phyloP scores from a whole-genome alignment of 768 basidiomycete species.

The Leucocoprinus sp. region DNA sequence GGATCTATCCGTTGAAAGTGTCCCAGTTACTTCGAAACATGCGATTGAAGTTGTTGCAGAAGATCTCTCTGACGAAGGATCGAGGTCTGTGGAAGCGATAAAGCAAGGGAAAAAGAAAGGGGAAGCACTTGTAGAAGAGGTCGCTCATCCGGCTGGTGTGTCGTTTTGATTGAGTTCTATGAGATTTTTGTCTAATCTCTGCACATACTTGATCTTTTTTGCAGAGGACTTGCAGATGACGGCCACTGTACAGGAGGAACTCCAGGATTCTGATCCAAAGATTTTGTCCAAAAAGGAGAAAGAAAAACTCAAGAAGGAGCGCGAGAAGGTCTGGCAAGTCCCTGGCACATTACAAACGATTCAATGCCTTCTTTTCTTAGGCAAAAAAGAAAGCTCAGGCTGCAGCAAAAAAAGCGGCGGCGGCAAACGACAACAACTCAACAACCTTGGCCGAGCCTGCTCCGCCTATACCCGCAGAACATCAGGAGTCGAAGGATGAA shows the following conservation, averaged over 20 bases:
- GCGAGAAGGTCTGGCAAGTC: conserved; percentile 66
- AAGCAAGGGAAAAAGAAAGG: conserved; percentile 51
- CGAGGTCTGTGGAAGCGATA: conserved; percentile 55
- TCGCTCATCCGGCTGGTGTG: conserved; percentile 5
- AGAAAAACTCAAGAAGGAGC: conserved; percentile 94
- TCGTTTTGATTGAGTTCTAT: neutral
- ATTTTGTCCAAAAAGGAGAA: conserved; percentile 93
- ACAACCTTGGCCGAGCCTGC: conserved; percentile 17
- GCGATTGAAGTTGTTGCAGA: conserved; percentile 56
- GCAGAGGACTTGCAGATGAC: conserved; percentile 14
- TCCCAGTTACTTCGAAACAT: conserved; percentile 24
- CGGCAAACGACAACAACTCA: conserved; percentile 19
- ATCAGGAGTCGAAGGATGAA: conserved; percentile 25
- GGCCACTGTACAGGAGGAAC: conserved; percentile 33
- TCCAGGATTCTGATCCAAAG: conserved; percentile 50
- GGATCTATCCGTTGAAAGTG: conserved; percentile 20
- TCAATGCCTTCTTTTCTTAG: conserved; percentile 28
- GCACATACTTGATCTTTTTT: neutral
- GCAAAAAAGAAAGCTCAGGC: conserved; percentile 94
- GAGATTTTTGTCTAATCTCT: too few relatives aligned
- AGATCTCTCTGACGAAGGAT: conserved; percentile 68
- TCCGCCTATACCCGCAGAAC: conserved; percentile 20
- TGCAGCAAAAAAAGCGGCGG: conserved; percentile 65
- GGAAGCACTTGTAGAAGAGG: conserved; percentile 32
- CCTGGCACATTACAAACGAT: neutral